Evolutionary conservation across 495 filamentous ascomycete genomes (phyloP), one percentile per base, ranked within the genome.

Genomic region (Hypoxylon subgilvum): DNA sequence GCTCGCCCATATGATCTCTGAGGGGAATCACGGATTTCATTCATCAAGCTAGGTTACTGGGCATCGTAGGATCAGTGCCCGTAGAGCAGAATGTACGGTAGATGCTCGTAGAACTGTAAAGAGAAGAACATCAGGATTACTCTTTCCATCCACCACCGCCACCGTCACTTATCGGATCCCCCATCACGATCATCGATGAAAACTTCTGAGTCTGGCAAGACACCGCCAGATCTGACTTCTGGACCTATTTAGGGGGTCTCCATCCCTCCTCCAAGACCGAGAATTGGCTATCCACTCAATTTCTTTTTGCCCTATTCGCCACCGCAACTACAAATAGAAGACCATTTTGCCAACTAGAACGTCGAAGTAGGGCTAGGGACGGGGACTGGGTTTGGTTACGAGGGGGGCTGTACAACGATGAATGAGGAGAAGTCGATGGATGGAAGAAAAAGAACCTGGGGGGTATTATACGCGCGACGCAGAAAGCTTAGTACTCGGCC

Each of bases 401-500:
- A 28, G 39, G 1, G 45, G 39, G 18, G 51, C 51, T 57, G 61
- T 48, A 53, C 43, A 58, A 41, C 31, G 3, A 52, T 32, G 30
- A 55, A 38, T 38, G 34, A 30, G 31, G n/a, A n/a, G 45, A 40
- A 54, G 39, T 18, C 38, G 50, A 55, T 21, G 51, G 46, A 51
- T 14, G 27, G 43, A 25, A 34, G 54, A 52, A 25, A 25, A 34
- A 59, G 47, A 25, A 16, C 27, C 31, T 23, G 23, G 48, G 36
- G 64, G 67, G 67, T 70, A 70, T 70, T 60, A 68, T 66, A 58
- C 47, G 67, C 61, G n/a, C 44, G 51, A 67, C 31, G 52, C 18
- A 52, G 35, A 59, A 53, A 52, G 49, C 65, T 74, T 84, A 95
- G 73, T 92, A 93, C 75, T 92, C 88, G 34, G 70, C 82, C 57